Evolutionary conservation across 192 early-diverging fungal genomes (phyloP).

Genomic region (Coemansia sp.): DNA sequence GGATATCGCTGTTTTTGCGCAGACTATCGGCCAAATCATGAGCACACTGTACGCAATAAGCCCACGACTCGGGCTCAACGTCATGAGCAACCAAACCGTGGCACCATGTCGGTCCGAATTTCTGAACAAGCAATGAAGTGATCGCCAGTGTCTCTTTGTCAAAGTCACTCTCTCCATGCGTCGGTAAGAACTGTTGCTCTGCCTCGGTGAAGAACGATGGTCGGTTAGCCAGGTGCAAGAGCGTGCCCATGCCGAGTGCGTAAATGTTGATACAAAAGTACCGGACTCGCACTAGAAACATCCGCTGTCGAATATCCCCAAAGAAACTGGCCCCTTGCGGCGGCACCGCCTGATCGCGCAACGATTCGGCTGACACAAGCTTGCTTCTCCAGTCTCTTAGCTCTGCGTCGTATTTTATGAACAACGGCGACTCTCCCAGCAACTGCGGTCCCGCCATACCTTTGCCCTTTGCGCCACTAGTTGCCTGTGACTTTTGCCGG

Average conservation of each 20-base stretch:
- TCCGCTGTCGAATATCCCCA: slow-evolving; percentile 22
- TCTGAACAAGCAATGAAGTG: slow-evolving; percentile 14
- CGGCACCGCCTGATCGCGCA: slow-evolving; percentile 13
- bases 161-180: background rate
- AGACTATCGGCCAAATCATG: slow-evolving; percentile 18
- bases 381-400: slow-evolving; percentile 14
- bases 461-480: background rate
- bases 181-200: background rate
- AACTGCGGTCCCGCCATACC: background rate
- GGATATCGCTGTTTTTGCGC: slow-evolving; percentile 24
- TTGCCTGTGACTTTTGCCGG: background rate
- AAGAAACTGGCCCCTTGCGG: slow-evolving; percentile 21
- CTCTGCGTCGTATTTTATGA: slow-evolving; percentile 20
- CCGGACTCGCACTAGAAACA: slow-evolving; percentile 26
- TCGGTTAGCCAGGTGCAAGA: slow-evolving; percentile 42
- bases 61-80: slow-evolving; percentile 28
- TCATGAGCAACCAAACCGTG: slow-evolving; percentile 23
- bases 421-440: slow-evolving; percentile 20
- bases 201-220: slow-evolving; percentile 40
- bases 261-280: slow-evolving; percentile 41
- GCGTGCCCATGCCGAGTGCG: slow-evolving; percentile 10
- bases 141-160: slow-evolving; percentile 21
- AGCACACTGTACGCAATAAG: slow-evolving; percentile 9
- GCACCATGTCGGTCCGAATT: slow-evolving; percentile 26
- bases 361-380: slow-evolving; percentile 13